Evolutionary conservation across 768 basidiomycete species (phyloP).

Genomic region (Wakefieldia striispora): DNA sequence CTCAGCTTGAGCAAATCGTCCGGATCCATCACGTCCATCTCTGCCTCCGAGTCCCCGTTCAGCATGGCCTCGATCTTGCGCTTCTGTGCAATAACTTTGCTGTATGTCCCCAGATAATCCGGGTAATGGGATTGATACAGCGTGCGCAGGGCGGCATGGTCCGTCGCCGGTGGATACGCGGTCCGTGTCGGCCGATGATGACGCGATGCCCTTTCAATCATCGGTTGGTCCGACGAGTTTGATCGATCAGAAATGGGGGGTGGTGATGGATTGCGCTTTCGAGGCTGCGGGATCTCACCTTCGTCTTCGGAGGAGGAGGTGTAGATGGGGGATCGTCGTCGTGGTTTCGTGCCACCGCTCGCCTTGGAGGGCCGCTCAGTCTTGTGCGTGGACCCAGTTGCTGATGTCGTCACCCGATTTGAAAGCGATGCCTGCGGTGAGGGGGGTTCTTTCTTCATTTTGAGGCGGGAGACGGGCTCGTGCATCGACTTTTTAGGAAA

Average conservation of each 20-base stretch:
- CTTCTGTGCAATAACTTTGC: constrained; percentile 49
- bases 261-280: constrained; percentile 28
- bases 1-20: constrained; percentile 50
- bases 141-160: constrained; percentile 50
- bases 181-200: constrained; percentile 32
- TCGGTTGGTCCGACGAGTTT: constrained; percentile 17
- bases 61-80: constrained; percentile 52
- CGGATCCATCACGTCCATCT: constrained; percentile 50
- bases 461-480: constrained; percentile 30
- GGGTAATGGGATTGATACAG: constrained; percentile 52
- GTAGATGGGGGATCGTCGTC: constrained; percentile 60
- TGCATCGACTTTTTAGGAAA: constrained; percentile 38
- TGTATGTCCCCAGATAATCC: constrained; percentile 48
- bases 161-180: constrained; percentile 39
- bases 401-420: background rate
- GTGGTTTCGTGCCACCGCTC: constrained; percentile 32
- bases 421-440: constrained; percentile 16
- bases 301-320: constrained; percentile 71
- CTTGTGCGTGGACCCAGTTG: constrained; percentile 8
- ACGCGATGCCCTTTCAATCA: constrained; percentile 13
- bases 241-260: constrained; percentile 24
- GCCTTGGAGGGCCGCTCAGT: constrained; percentile 21
- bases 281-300: constrained; percentile 37
- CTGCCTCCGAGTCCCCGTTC: constrained; percentile 52
- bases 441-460: constrained; percentile 39